Evolutionary conservation across 352 stramenopile species (phyloP).

Genomic region (Phytophthora pluvialis): DNA sequence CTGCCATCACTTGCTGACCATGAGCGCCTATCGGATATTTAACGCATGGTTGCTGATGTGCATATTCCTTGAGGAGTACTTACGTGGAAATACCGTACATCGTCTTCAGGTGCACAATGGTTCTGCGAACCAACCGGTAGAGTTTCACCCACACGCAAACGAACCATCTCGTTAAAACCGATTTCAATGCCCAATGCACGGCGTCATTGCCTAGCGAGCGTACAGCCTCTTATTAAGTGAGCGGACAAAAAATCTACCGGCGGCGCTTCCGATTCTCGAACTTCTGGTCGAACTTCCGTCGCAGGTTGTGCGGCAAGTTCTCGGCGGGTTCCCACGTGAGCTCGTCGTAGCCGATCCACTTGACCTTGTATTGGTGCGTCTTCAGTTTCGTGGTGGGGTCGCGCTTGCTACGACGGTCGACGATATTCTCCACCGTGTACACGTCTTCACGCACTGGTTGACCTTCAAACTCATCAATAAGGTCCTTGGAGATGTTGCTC

Average conservation of each 20-base stretch:
- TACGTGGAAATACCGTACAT: too few species aligned
- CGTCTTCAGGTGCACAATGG: too few species aligned
- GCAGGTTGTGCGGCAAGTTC: slow-evolving; percentile 80
- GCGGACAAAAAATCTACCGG: not conserved
- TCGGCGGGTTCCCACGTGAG: slow-evolving; percentile 79
- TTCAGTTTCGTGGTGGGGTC: slow-evolving; percentile 74
- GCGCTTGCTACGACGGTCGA: slow-evolving; percentile 68
- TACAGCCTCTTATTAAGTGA: too few species aligned
- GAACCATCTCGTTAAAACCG: too few species aligned
- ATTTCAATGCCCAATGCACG: too few species aligned
- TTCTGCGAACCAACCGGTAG: too few species aligned
- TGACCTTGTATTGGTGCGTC: slow-evolving; percentile 84
- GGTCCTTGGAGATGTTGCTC: slow-evolving; percentile 77
- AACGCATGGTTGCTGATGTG: too few species aligned
- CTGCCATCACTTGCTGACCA: too few species aligned
- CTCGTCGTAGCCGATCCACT: slow-evolving; percentile 87
- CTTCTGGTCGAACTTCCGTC: slow-evolving; percentile 82
- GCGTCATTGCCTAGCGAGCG: too few species aligned
- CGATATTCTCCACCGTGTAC: slow-evolving; percentile 78
- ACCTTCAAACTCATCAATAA: slow-evolving; percentile 82
- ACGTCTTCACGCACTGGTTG: slow-evolving; percentile 77
- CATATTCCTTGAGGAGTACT: too few species aligned
- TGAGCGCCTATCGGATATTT: too few species aligned
- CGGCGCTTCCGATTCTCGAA: slow-evolving; percentile 59
- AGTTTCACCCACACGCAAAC: too few species aligned